phyloP scores from a whole-genome alignment of 1,139 yeast genomes.

The Blastobotrys capitulatus region DNA sequence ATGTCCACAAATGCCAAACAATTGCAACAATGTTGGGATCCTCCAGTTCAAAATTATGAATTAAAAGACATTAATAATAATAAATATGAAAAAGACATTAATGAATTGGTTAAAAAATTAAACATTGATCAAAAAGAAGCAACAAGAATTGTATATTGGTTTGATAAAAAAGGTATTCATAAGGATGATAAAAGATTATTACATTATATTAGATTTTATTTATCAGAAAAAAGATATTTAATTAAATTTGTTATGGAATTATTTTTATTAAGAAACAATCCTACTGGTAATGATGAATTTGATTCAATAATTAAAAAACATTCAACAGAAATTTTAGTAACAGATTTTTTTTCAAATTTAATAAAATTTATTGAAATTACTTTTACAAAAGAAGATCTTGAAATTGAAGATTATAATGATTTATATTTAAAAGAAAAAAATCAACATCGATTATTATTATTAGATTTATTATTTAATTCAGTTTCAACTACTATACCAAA shows the following conservation, averaged over 20 bases:
- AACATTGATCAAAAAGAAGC: conserved; percentile 23
- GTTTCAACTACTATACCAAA: conserved; percentile 28
- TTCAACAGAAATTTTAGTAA: conserved; percentile 25
- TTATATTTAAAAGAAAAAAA: conserved; percentile 15
- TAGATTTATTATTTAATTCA: conserved; percentile 27
- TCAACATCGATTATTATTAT: conserved; percentile 20
- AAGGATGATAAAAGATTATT: conserved; percentile 17
- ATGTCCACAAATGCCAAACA: conserved; percentile 17
- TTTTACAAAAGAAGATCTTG: conserved; percentile 14
- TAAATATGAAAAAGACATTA: conserved; percentile 19
- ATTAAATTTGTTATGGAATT: conserved; percentile 20
- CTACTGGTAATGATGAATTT: conserved; percentile 1
- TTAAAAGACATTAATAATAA: conserved; percentile 22
- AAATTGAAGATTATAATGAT: conserved; percentile 12
- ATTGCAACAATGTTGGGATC: conserved; percentile 22
- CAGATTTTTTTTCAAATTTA: conserved; percentile 20
- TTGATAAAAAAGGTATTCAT: conserved; percentile 20
- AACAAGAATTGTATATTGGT: conserved; percentile 21
- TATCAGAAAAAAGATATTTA: conserved; percentile 22
- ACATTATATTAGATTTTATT: conserved; percentile 22
- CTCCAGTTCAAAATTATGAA: conserved; percentile 14
- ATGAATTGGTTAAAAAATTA: conserved; percentile 19
- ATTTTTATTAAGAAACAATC: conserved; percentile 13
- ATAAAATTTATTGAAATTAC: conserved; percentile 14
- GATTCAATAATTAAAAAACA: conserved; percentile 12